Evolutionary conservation across 2,329 filamentous ascomycete species (phyloP), one percentile per base, ranked within the genome.

Genomic region (Penicillium sp.): DNA sequence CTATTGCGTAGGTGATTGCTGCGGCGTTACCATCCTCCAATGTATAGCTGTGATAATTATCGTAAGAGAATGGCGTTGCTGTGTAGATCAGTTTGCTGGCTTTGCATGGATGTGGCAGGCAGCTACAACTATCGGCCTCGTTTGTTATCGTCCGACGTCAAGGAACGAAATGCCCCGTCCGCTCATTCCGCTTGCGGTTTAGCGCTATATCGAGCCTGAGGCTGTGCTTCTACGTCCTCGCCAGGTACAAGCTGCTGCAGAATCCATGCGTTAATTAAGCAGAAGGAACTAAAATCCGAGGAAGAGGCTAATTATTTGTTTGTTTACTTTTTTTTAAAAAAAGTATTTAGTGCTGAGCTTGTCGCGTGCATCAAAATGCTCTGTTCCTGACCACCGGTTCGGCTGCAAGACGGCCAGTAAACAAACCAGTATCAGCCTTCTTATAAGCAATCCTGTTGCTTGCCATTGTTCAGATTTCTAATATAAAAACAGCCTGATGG

Each of bases 131-230:
- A 30, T 35, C 12, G 30, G n/a, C n/a, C n/a, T n/a, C n/a, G n/a
- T n/a, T 35, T 35, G 50, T 53, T 47, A 47, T 53, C 42, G 42
- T n/a, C n/a, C n/a, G n/a, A n/a, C n/a, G n/a, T 45, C 9, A 28
- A 45, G 38, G 12, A 35, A 52, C 42, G 16, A 30, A 30, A 21
- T 35, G 40, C 35, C 48, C 48, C 18, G 28, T 38, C 38, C 23
- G 38, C 38, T 52, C 42, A 46, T 54, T 55, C 56, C 56, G 51
- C 46, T 30, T 55, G 26, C n/a, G 56, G 56, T 50, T 47, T 57
- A 53, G 55, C 43, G 55, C 26, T 9, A 11, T 28, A 11, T 16
- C n/a, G 5, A 8, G 26, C 5, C 26, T 28, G 26, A 28, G 26
- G 26, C 26, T 28, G 26, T 28, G 26, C 26, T 28, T 8, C 8